A percentile compares a stretch with the other conserved stretches of the same genome.
Evolutionary conservation across 1,284 basidiomycete species (phyloP).

Genomic region (Pyrrhoderma lamaoense): DNA sequence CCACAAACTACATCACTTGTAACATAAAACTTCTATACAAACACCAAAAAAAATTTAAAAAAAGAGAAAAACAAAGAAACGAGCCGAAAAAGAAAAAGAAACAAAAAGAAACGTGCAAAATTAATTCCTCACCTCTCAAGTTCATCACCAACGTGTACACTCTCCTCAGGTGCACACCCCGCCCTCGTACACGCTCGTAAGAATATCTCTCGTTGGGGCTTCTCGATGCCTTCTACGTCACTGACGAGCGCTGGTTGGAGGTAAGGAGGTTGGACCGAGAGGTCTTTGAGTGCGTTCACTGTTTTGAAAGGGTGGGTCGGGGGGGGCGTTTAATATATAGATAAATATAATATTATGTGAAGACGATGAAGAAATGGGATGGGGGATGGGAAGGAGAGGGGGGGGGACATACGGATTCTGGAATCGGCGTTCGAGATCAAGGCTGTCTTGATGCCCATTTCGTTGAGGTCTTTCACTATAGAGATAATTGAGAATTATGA

Average conservation of each 20-base stretch:
- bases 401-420: conserved; percentile 19
- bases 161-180: conserved; percentile 34
- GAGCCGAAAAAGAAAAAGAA: background rate
- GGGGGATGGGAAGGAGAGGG: background rate
- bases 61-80: background rate
- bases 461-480: conserved; percentile 41
- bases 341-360: background rate
- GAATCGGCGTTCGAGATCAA: conserved; percentile 34
- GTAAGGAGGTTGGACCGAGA: conserved; percentile 41
- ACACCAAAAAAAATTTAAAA: no score
- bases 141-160: conserved; percentile 69
- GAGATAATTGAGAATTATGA: background rate
- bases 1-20: conserved; percentile 1
- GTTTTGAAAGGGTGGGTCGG: no score
- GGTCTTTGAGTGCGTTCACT: conserved; percentile 48
- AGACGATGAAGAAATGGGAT: background rate
- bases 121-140: conserved; percentile 49
- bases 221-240: conserved; percentile 59
- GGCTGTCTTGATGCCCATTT: conserved; percentile 43
- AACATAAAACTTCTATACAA: background rate
- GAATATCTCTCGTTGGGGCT: conserved; percentile 58
- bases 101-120: no score
- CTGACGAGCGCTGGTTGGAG: conserved; percentile 54
- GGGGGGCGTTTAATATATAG: background rate
- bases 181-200: conserved; percentile 30